Evolutionary conservation across 2,329 filamentous ascomycete genomes (phyloP).

Genomic region (Colletotrichum trifolii): DNA sequence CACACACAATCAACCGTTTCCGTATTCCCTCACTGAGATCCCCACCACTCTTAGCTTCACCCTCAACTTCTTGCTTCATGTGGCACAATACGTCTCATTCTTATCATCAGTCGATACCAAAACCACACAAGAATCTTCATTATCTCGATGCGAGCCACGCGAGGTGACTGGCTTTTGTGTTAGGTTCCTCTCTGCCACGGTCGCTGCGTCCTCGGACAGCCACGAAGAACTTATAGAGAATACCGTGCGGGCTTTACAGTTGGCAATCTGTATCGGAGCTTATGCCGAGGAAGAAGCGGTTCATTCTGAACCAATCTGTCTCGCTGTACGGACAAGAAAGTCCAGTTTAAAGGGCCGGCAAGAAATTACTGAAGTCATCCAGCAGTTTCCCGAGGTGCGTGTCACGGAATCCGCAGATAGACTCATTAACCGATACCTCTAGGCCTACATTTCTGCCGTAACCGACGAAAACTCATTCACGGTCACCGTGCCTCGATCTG

Average conservation of each 20-base stretch:
- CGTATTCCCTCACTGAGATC: neutral
- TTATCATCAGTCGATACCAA: neutral
- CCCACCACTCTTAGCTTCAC: slow-evolving; percentile 6
- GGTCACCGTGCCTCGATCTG: neutral
- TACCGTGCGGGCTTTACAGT: slow-evolving; percentile 49
- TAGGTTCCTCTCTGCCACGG: slow-evolving; percentile 51
- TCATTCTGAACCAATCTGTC: slow-evolving; percentile 39
- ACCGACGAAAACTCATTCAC: slow-evolving; percentile 12
- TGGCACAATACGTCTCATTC: slow-evolving; percentile 5
- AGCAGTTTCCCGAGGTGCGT: neutral
- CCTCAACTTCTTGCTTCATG: slow-evolving; percentile 15
- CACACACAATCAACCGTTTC: neutral
- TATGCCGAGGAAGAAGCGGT: slow-evolving; percentile 49
- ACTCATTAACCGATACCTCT: neutral
- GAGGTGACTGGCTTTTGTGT: slow-evolving; percentile 49
- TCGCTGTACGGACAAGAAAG: neutral
- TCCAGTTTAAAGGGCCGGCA: fast-evolving
- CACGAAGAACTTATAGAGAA: slow-evolving; percentile 45
- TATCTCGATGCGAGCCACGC: neutral
- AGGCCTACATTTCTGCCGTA: slow-evolving; percentile 10
- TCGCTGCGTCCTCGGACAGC: slow-evolving; percentile 46
- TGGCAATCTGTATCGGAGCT: slow-evolving; percentile 51
- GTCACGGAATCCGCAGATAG: neutral
- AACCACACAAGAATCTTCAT: neutral
- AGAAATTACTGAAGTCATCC: neutral